phyloP scores from a whole-genome alignment of 2,329 filamentous ascomycete genomes.

The Aureobasidium sp. region DNA sequence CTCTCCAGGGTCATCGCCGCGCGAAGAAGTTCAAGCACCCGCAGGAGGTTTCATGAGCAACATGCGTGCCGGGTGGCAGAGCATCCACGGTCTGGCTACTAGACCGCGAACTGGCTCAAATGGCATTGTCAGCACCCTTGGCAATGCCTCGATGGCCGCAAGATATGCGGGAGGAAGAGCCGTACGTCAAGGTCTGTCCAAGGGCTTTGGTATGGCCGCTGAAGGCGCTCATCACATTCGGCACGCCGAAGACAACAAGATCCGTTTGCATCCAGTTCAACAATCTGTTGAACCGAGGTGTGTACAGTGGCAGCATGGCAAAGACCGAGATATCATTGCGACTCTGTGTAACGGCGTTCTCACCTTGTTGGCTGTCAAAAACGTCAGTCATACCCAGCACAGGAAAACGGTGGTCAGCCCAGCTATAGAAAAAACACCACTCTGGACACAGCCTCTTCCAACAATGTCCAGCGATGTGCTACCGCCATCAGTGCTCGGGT shows the following conservation, averaged over 20 bases:
- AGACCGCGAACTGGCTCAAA: constrained; percentile 33
- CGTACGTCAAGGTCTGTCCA: constrained; percentile 64
- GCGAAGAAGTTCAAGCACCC: constrained; percentile 5
- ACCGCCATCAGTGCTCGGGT: constrained; percentile 12
- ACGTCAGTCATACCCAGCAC: constrained; percentile 29
- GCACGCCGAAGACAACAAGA: constrained; percentile 66
- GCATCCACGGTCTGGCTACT: constrained; percentile 54
- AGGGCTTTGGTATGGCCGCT: constrained; percentile 62
- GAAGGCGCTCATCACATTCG: constrained; percentile 62
- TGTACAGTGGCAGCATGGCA: constrained; percentile 56
- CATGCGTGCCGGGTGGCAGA: constrained; percentile 14
- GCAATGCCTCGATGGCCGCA: constrained; percentile 32
- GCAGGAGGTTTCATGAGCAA: constrained; percentile 15
- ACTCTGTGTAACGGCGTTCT: constrained; percentile 58
- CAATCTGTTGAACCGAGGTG: constrained; percentile 49
- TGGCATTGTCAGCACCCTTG: constrained; percentile 25
- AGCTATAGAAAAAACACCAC: constrained; percentile 13
- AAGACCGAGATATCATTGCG: constrained; percentile 53
- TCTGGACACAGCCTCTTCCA: constrained; percentile 13
- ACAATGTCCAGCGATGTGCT: constrained; percentile 13
- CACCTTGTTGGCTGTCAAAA: constrained; percentile 54
- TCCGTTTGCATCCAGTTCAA: constrained; percentile 52
- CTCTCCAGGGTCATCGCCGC: constrained; percentile 15
- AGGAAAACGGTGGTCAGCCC: constrained; percentile 44
- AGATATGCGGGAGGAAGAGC: constrained; percentile 60